A percentile compares a stretch with the other conserved stretches of the same genome.
Conservation (phyloP, 805 yeast genomes). For the Komagataella phaffii region DNA sequence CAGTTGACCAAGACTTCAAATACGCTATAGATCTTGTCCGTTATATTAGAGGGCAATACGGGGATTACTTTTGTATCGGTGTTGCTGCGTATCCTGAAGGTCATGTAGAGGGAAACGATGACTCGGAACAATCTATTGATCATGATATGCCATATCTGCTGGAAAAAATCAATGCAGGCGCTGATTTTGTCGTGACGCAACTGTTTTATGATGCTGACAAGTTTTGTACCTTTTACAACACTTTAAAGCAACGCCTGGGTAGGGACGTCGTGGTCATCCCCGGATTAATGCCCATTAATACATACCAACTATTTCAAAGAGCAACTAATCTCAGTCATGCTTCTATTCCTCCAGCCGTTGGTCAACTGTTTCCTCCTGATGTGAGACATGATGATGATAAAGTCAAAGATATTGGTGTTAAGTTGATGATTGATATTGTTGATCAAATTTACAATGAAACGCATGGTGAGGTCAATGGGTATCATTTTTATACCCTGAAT, state of each 20-base stretch:
- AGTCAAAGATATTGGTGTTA: slow-evolving; percentile 77
- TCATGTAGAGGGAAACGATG: slow-evolving; percentile 78
- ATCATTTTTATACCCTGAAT: slow-evolving; percentile 87
- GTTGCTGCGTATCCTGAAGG: slow-evolving; percentile 99
- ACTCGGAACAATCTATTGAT: slow-evolving; percentile 44
- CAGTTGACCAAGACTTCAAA: slow-evolving; percentile 44
- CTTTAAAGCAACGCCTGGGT: slow-evolving; percentile 29
- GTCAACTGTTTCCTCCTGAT: slow-evolving; percentile 39
- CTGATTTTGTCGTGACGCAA: slow-evolving; percentile 87
- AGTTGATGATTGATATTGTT: slow-evolving; percentile 51
- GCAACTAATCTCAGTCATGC: slow-evolving; percentile 89
- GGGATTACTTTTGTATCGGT: slow-evolving; percentile 82
- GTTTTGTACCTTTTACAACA: slow-evolving; percentile 50
- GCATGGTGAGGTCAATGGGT: slow-evolving; percentile 52
- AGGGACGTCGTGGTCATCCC: slow-evolving; percentile 54
- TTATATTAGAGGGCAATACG: slow-evolving; percentile 59
- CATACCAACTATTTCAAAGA: slow-evolving; percentile 68
- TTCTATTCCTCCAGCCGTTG: slow-evolving; percentile 48
- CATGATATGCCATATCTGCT: slow-evolving; percentile 69
- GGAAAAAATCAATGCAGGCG: slow-evolving; percentile 88
- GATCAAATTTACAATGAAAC: slow-evolving; percentile 40
- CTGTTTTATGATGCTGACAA: slow-evolving; percentile 79
- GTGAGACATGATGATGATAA: slow-evolving; percentile 62
- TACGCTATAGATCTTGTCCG: slow-evolving; percentile 79
- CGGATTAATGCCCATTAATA: slow-evolving; percentile 86